phyloP scores from a whole-genome alignment of 2,329 filamentous ascomycete species.

The Fusarium begoniae region DNA sequence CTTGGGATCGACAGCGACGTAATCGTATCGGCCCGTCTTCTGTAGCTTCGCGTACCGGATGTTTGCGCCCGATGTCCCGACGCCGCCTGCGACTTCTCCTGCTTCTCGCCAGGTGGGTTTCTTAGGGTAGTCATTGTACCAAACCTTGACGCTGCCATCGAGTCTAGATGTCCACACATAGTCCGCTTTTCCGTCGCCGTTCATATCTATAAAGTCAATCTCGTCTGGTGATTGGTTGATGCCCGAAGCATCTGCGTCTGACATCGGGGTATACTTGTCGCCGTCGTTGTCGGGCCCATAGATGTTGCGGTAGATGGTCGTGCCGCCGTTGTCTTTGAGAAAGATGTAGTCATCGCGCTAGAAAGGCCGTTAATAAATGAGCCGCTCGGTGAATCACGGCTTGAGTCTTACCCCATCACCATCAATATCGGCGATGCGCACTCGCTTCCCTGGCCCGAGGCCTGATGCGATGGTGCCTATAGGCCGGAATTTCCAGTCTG shows the following conservation, averaged over 20 bases:
- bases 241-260: background rate
- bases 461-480: background rate
- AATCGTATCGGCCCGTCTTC: background rate
- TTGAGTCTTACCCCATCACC: background rate
- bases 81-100: background rate
- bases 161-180: background rate
- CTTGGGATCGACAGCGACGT: slow-evolving; percentile 8
- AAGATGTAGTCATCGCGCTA: slow-evolving; percentile 6
- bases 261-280: background rate
- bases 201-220: slow-evolving; percentile 9
- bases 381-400: fast-evolving
- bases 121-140: slow-evolving; percentile 12
- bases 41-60: background rate
- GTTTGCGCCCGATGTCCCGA: slow-evolving; percentile 8
- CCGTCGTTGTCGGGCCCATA: background rate
- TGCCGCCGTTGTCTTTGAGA: background rate
- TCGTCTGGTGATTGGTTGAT: background rate
- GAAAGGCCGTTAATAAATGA: background rate
- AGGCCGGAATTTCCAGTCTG: background rate
- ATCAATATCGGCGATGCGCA: slow-evolving; percentile 8
- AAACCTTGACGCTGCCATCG: slow-evolving; percentile 3
- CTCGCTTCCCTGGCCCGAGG: background rate
- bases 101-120: slow-evolving; percentile 1
- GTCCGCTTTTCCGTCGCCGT: slow-evolving; percentile 5
- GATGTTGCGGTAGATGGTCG: background rate